These are phyloP conservation scores for Ceratobasidium sp. DNA, from an alignment of 1,284 basidiomycete species.

Conservation along the genomic window DNA sequence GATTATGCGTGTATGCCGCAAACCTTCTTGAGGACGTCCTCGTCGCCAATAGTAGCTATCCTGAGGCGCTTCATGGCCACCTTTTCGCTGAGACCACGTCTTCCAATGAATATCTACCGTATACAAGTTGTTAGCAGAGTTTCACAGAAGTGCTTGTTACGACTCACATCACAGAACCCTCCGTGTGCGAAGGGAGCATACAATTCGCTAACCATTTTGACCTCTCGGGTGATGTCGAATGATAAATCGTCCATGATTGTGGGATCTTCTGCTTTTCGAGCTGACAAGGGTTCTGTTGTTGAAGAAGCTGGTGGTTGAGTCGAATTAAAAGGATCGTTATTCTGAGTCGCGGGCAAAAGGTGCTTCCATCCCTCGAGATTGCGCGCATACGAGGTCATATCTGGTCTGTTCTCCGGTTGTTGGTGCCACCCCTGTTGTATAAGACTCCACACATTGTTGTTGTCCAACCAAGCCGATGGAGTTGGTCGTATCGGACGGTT, in stretches of 20 bases:
- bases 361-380: slow-evolving; percentile 13
- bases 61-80: slow-evolving; percentile 28
- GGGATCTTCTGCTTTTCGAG: background rate
- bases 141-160: background rate
- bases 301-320: background rate
- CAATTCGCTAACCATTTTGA: slow-evolving; percentile 23
- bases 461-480: slow-evolving; percentile 18
- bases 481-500: slow-evolving; percentile 10
- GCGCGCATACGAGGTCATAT: slow-evolving; percentile 11
- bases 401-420: slow-evolving; percentile 2
- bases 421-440: slow-evolving; percentile 13
- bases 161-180: slow-evolving; percentile 30
- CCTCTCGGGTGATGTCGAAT: slow-evolving; percentile 17
- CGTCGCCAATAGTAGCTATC: slow-evolving; percentile 27
- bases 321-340: background rate
- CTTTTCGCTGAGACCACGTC: slow-evolving; percentile 20
- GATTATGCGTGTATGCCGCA: background rate
- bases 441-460: slow-evolving; percentile 2
- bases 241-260: slow-evolving; percentile 2
- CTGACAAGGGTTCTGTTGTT: background rate
- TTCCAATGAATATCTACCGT: slow-evolving; percentile 18
- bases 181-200: slow-evolving; percentile 27
- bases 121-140: background rate
- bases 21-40: slow-evolving; percentile 22
- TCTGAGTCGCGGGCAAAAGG: background rate